phyloP scores from a whole-genome alignment of 257 asterid genomes.

The Ophiorrhiza pumila region DNA sequence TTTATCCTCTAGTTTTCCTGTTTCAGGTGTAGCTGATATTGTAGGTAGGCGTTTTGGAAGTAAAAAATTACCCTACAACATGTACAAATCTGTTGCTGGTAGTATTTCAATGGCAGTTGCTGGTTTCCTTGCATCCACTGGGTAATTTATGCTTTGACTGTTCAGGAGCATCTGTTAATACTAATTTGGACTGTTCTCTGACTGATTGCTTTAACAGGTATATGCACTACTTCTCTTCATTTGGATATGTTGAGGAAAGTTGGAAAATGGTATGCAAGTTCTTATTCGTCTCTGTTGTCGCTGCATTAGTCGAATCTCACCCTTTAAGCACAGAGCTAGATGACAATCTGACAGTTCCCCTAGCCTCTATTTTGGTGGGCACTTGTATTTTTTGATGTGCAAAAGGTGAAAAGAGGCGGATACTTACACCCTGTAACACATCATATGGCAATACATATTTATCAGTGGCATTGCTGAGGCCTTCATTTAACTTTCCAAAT shows the following conservation, averaged over 20 bases:
- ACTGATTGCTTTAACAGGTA: conserved; percentile 45
- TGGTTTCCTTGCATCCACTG: conserved; percentile 81
- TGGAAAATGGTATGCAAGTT: conserved; percentile 53
- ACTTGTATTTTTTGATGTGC: conserved; percentile 51
- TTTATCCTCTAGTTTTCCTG: not conserved
- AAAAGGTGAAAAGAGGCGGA: not conserved
- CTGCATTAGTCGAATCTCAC: conserved; percentile 88
- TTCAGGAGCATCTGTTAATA: conserved; percentile 12
- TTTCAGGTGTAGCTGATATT: conserved; percentile 78
- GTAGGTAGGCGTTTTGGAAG: conserved; percentile 81
- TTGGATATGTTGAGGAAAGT: conserved; percentile 71
- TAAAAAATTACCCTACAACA: conserved; percentile 77
- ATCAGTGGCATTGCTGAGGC: not conserved
- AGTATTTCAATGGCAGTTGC: conserved; percentile 67
- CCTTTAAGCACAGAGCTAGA: conserved; percentile 79
- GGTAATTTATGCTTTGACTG: conserved; percentile 43
- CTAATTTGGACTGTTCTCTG: conserved; percentile 11
- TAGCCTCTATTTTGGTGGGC: conserved; percentile 61
- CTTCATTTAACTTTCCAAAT: not conserved
- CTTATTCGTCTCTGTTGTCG: conserved; percentile 55
- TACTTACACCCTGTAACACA: no score
- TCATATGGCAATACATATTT: not conserved
- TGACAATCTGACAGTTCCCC: conserved; percentile 89
- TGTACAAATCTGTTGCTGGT: conserved; percentile 64
- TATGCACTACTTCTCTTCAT: conserved; percentile 74